Base-by-base conservation (phyloP, 2,329 filamentous ascomycete genomes). In the Pyricularia sp. region DNA sequence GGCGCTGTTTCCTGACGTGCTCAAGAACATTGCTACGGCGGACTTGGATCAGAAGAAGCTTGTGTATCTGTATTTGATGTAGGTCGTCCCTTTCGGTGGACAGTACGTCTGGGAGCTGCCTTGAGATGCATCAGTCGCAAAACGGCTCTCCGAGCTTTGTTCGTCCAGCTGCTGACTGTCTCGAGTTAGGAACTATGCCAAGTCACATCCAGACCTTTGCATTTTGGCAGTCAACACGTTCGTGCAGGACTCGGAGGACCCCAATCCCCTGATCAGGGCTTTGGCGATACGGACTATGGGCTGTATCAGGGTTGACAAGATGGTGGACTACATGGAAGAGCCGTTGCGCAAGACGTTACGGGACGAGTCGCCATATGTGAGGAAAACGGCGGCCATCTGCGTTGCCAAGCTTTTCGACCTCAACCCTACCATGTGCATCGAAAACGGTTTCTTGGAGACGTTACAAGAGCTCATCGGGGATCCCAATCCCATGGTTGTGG, bases 261-360 rank as follows among this genome's bases (percentile, higher is more conserved):
- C 94, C 59, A 99, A 99, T 73, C 94, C 94, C 16, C 84, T 99
- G 28, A 91, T 99, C 72, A 84, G 94, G 81, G 94, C 94, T 63
- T 83, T 99, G 63, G 94, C 94, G 65, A 96, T 99, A 75, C 86
- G 94, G 71, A 99, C 94, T 40, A 99, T 99, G 94, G 94, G 94
- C 55, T 97, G 94, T 73, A 97, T 99, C 72, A 83, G 94, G 65
- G 94, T 99, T 65, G 94, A 97, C 71, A 99, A 99, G 78, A 99
- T 99, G 91, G 91, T 97, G 69, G 94, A 99, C 75, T 99, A 99
- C 76, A 97, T 99, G 93, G 94, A 97, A 76, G 94, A 99, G 73
- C 94, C 94, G 16, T 78, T 99, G 68, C 86, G 94, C 71, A 99
- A 99, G 79, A 99, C 94, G 13, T 81, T 99, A 70, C 87, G 92